Base-by-base conservation (phyloP, 257 asterid genomes). In the Coffea eugenioides region DNA sequence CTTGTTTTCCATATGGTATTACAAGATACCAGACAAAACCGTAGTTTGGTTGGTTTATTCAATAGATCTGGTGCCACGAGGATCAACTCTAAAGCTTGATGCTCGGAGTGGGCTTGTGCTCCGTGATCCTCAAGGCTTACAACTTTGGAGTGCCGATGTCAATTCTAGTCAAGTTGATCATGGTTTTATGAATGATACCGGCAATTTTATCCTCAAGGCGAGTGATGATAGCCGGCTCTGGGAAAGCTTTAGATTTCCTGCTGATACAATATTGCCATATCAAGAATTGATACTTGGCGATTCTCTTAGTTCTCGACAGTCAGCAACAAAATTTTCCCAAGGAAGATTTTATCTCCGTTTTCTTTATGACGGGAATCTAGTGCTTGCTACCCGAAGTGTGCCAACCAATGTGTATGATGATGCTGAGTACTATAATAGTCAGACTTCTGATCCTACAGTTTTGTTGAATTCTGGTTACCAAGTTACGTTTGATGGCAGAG, bases 321-420 rank as follows among this genome's bases (percentile, higher is more conserved):
- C 86, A 0, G 84, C 70, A 25, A 73, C 79, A 4, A 82, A 83
- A 75, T 90, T 90, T 23, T 78, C 90, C 0, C 49, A 5, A 4
- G 93, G 93, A 1, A 85, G 90, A 77, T 92, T 91, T 82, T 83
- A 70, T 62, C 89, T 88, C n/a, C 62, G 69, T 21, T 87, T 93
- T 88, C 68, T 0, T 10, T 1, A 7, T 0, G 61, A 45, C 8
- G 97, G 93, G 48, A 48, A 85, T 74, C 82, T 93, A 18, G 86
- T 79, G 13, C 80, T 92, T 61, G 76, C 61, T 61, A 82, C 91
- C 3, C 78, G 75, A 80, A 85, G 81, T 51, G 70, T 46, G 43
- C 79, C 84, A 0, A 46, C 82, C 2, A 89, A 90, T 77, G 1
- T 14, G 0, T 68, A 76, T 0, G 76, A 46, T 14, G 94, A 89